These are phyloP conservation scores for Cutaneotrichosporon daszewskae DNA, from an alignment of 1,284 basidiomycete genomes.

Conservation along the genomic window DNA sequence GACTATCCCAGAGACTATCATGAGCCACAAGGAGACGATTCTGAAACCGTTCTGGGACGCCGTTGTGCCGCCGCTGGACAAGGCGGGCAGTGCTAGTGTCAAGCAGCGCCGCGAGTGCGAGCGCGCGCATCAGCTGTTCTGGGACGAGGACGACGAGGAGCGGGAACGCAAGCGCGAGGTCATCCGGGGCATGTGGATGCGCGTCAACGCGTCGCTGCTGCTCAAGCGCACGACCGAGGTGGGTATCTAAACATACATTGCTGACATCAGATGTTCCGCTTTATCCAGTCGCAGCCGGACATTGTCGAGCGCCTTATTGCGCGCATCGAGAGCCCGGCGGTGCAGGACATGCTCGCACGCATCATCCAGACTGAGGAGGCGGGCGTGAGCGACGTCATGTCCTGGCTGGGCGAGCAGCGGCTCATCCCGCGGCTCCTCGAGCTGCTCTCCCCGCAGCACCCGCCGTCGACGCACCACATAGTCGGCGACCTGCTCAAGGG, in stretches of 20 bases:
- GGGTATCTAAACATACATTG: conserved; percentile 34
- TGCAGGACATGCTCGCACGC: conserved; percentile 86
- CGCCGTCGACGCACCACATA: conserved; percentile 74
- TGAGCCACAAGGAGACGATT: conserved; percentile 58
- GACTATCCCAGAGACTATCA: conserved; percentile 85
- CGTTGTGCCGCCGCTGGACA: conserved; percentile 54
- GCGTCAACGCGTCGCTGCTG: conserved; percentile 81
- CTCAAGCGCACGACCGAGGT: conserved; percentile 86
- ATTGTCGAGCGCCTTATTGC: conserved; percentile 77
- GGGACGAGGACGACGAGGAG: conserved; percentile 40
- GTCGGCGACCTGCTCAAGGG: conserved; percentile 90
- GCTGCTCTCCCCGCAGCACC: conserved; percentile 72
- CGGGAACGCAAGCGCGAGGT: conserved; percentile 50
- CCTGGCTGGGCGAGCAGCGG: conserved; percentile 84
- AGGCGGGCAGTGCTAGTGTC: conserved; percentile 8
- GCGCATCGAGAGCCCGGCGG: conserved; percentile 83
- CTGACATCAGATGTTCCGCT: conserved; percentile 72
- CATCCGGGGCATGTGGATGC: conserved; percentile 57
- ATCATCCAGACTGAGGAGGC: conserved; percentile 90
- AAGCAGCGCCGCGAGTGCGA: conserved; percentile 37
- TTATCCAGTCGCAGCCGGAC: conserved; percentile 76
- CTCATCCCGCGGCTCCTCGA: conserved; percentile 77
- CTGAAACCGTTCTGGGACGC: conserved; percentile 88
- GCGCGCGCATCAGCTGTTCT: conserved; percentile 31
- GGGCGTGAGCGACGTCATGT: conserved; percentile 74